Evolutionary conservation across 257 asterid genomes (phyloP).

Genomic region (Rauvolfia tetraphylla): DNA sequence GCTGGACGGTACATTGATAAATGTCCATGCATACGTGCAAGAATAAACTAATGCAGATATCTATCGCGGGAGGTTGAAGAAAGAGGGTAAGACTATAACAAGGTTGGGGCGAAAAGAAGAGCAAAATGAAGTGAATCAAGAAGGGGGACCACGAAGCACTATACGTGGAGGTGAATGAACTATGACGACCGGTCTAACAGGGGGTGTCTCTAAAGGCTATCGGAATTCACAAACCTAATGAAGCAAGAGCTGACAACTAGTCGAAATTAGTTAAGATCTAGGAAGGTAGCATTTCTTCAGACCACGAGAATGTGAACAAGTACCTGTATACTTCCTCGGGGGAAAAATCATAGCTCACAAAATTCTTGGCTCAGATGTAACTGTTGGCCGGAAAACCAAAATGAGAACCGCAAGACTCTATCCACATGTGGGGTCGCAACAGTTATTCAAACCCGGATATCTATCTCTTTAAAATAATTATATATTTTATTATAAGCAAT

Average conservation of each 20-base stretch:
- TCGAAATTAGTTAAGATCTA: not conserved
- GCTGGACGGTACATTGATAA: constrained; percentile 16
- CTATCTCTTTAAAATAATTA: no score
- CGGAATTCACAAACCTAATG: no score
- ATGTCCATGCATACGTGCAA: constrained; percentile 9
- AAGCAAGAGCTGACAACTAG: not conserved
- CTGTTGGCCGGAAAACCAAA: not conserved
- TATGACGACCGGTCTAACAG: not conserved
- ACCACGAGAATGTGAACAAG: not conserved
- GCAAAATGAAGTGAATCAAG: not conserved
- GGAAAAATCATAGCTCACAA: not conserved
- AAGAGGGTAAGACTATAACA: not conserved
- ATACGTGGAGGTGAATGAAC: constrained; percentile 16
- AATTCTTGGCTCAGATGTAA: not conserved
- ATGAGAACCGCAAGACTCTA: no score
- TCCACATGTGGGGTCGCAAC: no score
- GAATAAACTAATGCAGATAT: not conserved
- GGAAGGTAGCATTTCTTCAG: not conserved
- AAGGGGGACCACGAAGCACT: constrained; percentile 20
- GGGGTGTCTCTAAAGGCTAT: no score
- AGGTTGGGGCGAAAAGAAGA: not conserved
- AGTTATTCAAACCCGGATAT: no score
- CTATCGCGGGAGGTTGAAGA: not conserved
- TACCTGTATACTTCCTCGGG: not conserved
- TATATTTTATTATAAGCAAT: no score